Conservation (phyloP, 441 rosid genomes). For the Theobroma grandiflorum region DNA sequence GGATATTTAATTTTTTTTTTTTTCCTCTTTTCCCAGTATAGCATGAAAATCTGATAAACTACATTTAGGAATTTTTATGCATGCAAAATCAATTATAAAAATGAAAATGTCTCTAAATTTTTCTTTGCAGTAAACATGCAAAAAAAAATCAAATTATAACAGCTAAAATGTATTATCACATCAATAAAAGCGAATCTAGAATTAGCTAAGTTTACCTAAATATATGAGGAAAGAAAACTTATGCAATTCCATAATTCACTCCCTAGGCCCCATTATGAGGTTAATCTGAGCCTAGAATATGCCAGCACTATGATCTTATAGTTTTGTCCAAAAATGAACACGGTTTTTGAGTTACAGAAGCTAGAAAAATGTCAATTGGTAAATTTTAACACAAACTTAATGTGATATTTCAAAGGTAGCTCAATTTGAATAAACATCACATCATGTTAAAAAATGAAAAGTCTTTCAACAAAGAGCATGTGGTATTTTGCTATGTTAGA, state of each 20-base stretch:
- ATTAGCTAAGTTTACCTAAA: neutral
- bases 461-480: neutral
- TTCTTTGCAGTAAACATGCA: neutral
- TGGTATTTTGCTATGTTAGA: neutral
- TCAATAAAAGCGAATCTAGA: neutral
- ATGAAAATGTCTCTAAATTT: neutral
- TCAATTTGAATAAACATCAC: neutral
- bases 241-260: slow-evolving; percentile 1
- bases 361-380: neutral
- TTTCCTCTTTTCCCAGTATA: neutral
- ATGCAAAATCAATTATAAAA: slow-evolving; percentile 1
- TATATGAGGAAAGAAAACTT: neutral
- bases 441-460: neutral
- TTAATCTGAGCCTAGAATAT: neutral
- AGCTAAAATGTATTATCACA: neutral
- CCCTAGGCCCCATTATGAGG: neutral
- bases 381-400: neutral
- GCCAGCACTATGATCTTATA: neutral
- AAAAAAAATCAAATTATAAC: neutral
- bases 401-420: neutral
- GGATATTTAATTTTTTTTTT: slow-evolving; percentile 1
- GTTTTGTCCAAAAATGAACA: neutral
- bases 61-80: neutral
- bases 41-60: slow-evolving; percentile 4
- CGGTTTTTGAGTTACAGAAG: neutral